phyloP scores from a whole-genome alignment of 495 filamentous ascomycete genomes.

The Aspergillus carlsbadensis region DNA sequence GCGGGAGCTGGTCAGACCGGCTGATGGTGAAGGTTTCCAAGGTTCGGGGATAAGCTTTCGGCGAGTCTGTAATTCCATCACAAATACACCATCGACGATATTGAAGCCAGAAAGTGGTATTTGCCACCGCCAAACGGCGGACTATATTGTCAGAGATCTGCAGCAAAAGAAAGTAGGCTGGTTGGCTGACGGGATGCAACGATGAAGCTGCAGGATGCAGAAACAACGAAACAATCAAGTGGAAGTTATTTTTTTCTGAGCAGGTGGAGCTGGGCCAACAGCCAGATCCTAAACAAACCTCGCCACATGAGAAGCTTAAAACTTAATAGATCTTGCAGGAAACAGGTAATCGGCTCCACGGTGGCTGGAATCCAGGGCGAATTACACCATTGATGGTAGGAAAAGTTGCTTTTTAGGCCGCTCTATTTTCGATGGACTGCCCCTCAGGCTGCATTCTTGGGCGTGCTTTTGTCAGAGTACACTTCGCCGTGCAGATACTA shows the following conservation, averaged over 20 bases:
- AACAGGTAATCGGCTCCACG: not conserved
- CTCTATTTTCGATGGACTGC: not conserved
- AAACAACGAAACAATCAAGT: no score
- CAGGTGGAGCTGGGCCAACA: not conserved
- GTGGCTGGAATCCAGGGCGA: not conserved
- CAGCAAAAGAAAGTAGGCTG: not conserved
- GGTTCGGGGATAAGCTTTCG: not conserved
- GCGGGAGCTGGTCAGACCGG: no score
- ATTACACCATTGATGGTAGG: not conserved
- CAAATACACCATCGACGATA: not conserved
- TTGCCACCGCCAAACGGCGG: not conserved
- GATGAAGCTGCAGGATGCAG: constrained; percentile 8
- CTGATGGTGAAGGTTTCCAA: not conserved
- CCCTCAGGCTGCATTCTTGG: not conserved
- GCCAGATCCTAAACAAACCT: not conserved
- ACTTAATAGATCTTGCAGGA: not conserved
- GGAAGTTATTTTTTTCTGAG: no score
- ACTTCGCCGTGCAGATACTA: not conserved
- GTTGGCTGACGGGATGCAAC: not conserved
- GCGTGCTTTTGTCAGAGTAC: not conserved
- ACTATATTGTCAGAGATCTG: not conserved
- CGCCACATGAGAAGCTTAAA: constrained; percentile 2
- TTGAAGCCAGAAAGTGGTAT: not conserved
- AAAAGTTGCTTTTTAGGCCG: not conserved
- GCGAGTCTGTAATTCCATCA: not conserved